Base-by-base conservation (phyloP, 129 eudicot species). In the Lactuca sativa region DNA sequence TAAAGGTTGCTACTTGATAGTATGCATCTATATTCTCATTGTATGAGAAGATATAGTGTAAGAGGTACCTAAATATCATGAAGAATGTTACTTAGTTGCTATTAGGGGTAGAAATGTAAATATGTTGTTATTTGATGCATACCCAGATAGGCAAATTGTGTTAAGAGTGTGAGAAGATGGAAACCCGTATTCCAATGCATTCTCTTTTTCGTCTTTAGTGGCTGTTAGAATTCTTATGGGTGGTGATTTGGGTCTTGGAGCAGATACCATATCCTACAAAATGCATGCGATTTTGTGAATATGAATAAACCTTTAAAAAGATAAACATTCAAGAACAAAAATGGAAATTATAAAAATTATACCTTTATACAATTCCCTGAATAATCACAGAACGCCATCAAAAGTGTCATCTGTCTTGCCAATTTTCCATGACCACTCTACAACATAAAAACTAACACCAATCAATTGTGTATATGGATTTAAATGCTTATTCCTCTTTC, bases 131-230 rank as follows among this genome's bases (percentile, higher is more conserved):
- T 43, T 43, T 43, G 4, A 43, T 9, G 31, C 56, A 21, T 87
- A 95, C 99, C 99, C 99, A 13, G 95, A 87, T 66, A 95, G 82
- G 82, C 99, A 90, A 17, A 90, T 79, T 4, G 97, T 95, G 80
- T 95, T 95, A 30, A 95, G 99, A 75, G 97, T 95, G 80, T 95
- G 99, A 9, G 97, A 95, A 65, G 99, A 95, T 49, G 97, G 96
- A 47, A 95, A 78, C 49, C 99, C 99, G 72, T 95, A 95, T 78
- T 95, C 99, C 84, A 87, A 73, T 37, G 97, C 97, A 80, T 95
- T 95, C 37, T 87, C 97, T 81, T 83, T 82, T 85, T 95, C 99
- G 75, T 95, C 99, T 74, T 95, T 61, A 17, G 97, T 90, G 69
- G 86, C 91, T 8, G 91, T 87, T 36, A 95, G 66, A 80, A 96